A percentile compares a stretch with the other conserved stretches of the same genome.
These are phyloP conservation scores for Psilocybe azurescens DNA, from an alignment of 768 basidiomycete species.

Conservation along the genomic window DNA sequence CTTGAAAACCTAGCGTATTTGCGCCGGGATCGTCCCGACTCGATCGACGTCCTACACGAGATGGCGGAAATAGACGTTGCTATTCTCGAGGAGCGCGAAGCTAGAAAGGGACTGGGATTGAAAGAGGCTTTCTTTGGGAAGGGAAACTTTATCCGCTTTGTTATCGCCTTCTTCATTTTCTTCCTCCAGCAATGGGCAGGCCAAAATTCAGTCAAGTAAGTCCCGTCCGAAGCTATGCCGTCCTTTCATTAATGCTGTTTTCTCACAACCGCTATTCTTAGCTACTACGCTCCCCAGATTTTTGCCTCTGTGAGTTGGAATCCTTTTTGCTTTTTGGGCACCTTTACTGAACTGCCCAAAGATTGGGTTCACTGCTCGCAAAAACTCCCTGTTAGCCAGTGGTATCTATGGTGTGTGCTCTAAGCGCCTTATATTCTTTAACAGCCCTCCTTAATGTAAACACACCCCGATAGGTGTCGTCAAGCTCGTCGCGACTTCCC, in stretches of 20 bases:
- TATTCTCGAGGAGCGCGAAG: conserved; percentile 72
- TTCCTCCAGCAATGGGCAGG: conserved; percentile 85
- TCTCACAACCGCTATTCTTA: conserved; percentile 18
- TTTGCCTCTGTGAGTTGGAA: conserved; percentile 61
- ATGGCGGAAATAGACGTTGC: conserved; percentile 85
- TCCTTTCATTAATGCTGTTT: too few species aligned
- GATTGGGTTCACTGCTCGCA: conserved; percentile 69
- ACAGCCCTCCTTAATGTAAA: background rate
- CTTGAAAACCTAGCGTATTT: conserved; percentile 67
- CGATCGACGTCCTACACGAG: conserved; percentile 57
- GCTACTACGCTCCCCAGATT: conserved; percentile 78
- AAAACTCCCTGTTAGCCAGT: conserved; percentile 70
- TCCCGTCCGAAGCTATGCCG: background rate
- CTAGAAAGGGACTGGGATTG: conserved; percentile 65
- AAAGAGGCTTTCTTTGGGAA: conserved; percentile 80
- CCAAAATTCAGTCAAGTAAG: conserved; percentile 75
- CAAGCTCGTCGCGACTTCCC: conserved; percentile 67
- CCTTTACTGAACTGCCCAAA: conserved; percentile 20
- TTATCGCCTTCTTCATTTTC: conserved; percentile 85
- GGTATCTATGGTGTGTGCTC: conserved; percentile 59
- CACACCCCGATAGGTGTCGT: conserved; percentile 33
- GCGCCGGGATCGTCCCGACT: conserved; percentile 48
- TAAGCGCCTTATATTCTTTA: background rate
- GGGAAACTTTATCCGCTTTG: conserved; percentile 82
- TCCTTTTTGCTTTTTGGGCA: too few species aligned